Conservation (phyloP, 2,329 filamentous ascomycete species). For the Fusarium piperis region DNA sequence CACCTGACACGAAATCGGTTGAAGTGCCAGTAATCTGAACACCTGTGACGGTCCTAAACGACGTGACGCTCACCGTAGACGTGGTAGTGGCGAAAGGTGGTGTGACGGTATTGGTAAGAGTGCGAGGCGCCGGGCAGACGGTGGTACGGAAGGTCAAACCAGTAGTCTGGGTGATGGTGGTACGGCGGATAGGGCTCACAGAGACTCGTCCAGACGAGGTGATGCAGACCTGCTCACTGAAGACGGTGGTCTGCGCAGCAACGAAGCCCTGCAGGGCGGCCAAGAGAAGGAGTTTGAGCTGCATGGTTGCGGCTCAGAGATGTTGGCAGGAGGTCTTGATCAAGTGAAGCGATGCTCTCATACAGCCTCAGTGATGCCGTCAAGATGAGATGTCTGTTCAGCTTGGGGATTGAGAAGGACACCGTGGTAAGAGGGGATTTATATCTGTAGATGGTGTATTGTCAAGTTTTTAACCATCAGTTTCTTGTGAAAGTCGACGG, state of each 20-base stretch:
- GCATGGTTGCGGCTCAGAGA: background rate
- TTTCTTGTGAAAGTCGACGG: background rate
- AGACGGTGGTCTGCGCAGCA: background rate
- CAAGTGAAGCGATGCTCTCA: background rate
- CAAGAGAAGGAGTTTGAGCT: background rate
- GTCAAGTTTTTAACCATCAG: background rate
- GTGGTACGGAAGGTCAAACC: background rate
- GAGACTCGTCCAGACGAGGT: background rate
- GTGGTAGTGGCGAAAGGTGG: background rate
- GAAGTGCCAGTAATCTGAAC: background rate
- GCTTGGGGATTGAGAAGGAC: background rate
- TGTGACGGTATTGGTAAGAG: background rate
- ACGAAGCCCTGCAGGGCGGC: background rate
- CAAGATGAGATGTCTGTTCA: background rate
- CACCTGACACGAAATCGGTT: background rate
- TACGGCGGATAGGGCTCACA: background rate
- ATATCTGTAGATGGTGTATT: background rate
- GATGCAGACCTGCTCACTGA: background rate
- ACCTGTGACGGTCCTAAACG: background rate
- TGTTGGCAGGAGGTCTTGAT: background rate
- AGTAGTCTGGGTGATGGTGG: background rate
- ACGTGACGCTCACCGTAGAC: background rate
- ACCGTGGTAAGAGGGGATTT: background rate
- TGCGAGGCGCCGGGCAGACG: background rate
- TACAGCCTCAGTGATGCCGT: background rate